Conservation (phyloP, 306 rosid genomes). For the Cyclanthera cordifolia region DNA sequence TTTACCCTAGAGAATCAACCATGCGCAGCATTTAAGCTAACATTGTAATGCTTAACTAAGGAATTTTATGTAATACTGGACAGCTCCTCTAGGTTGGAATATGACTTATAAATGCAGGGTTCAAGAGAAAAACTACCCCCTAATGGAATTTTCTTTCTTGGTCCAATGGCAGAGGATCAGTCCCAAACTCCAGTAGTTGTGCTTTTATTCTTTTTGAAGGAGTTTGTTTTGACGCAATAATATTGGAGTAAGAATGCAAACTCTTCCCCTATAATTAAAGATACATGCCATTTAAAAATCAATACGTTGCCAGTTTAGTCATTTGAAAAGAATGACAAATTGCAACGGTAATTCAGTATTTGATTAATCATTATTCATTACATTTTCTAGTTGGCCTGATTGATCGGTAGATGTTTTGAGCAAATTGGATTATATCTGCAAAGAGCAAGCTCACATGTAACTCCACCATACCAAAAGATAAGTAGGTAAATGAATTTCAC, state of each 20-base stretch:
- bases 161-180: background rate
- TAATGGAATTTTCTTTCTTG: background rate
- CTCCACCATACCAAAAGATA: background rate
- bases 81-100: background rate
- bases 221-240: background rate
- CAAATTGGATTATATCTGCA: too few relatives aligned
- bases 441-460: background rate
- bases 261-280: background rate
- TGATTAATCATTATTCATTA: too few relatives aligned
- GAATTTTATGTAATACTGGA: background rate
- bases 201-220: background rate
- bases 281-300: too few relatives aligned
- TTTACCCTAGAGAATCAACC: background rate
- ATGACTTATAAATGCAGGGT: background rate
- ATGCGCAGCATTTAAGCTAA: background rate
- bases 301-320: background rate
- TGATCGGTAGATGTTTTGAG: too few relatives aligned
- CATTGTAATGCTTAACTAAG: background rate
- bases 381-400: too few relatives aligned
- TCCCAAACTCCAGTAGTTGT: background rate
- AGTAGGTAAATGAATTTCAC: background rate
- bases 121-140: background rate
- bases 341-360: background rate
- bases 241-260: too few relatives aligned
- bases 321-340: background rate